These are phyloP conservation scores for Nothopassalora personata DNA, from an alignment of 2,329 filamentous ascomycete species.

Conservation along the genomic window DNA sequence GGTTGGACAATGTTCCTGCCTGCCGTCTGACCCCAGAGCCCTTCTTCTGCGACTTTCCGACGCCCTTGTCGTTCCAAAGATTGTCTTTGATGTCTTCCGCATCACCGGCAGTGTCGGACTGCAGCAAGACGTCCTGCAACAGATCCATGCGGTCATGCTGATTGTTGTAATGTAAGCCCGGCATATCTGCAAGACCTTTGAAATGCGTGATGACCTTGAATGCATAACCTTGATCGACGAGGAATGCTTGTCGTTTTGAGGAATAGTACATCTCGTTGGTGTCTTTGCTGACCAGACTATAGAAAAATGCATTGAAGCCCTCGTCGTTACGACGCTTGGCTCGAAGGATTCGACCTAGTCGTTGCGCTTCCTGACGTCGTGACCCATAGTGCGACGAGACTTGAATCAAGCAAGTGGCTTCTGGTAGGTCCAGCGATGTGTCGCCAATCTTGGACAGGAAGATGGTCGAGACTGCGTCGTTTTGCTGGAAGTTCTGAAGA, in stretches of 20 bases:
- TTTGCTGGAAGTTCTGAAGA: conserved; percentile 91
- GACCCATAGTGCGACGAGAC: conserved; percentile 98
- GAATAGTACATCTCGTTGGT: conserved; percentile 98
- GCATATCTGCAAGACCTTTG: conserved; percentile 80
- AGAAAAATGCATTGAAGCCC: conserved; percentile 98
- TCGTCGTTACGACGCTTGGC: conserved; percentile 96
- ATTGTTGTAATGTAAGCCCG: conserved; percentile 72
- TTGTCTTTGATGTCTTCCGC: conserved; percentile 67
- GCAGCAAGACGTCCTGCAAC: conserved; percentile 80
- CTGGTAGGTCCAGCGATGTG: conserved; percentile 92
- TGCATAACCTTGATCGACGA: conserved; percentile 96
- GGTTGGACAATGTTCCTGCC: conserved; percentile 76
- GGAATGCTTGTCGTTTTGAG: conserved; percentile 90
- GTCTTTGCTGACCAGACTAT: conserved; percentile 93
- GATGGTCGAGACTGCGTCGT: conserved; percentile 81
- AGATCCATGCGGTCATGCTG: conserved; percentile 77
- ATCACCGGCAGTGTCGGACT: conserved; percentile 69
- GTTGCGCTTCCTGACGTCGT: conserved; percentile 90
- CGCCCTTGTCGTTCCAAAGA: conserved; percentile 56
- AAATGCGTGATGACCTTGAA: conserved; percentile 98
- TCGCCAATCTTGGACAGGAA: conserved; percentile 98
- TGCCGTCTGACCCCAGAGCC: conserved; percentile 65
- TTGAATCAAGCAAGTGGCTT: conserved; percentile 94
- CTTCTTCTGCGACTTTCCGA: conserved; percentile 34
- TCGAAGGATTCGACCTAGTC: conserved; percentile 84